Percentiles rank a stretch among this genome's conserved stretches.
These are phyloP conservation scores for Nicotiana paniculata DNA, from an alignment of 257 asterid species.

Conservation along the genomic window DNA sequence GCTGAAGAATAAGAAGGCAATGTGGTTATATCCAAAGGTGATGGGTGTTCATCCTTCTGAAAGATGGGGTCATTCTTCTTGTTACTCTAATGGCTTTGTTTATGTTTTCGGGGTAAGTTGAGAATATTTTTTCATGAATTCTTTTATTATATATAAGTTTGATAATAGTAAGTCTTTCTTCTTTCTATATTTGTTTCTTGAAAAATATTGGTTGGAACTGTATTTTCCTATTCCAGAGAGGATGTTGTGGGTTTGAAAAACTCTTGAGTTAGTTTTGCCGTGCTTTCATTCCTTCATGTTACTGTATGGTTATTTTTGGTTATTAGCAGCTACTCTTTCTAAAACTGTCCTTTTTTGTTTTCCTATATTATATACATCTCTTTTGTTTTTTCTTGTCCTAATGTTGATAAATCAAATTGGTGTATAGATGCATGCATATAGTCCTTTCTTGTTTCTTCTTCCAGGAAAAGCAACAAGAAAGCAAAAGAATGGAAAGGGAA, in stretches of 20 bases:
- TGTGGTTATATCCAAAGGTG: conserved; percentile 72
- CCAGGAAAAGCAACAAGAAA: not conserved
- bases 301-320: conserved; percentile 6
- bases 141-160: not conserved
- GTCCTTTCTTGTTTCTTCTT: not conserved
- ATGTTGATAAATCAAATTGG: not conserved
- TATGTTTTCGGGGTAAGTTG: conserved; percentile 75
- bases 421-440: not conserved
- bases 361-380: not conserved
- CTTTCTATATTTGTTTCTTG: not conserved
- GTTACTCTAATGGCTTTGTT: conserved; percentile 61
- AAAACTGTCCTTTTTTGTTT: not conserved
- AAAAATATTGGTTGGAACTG: not conserved
- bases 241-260: not conserved
- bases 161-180: not conserved
- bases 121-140: not conserved
- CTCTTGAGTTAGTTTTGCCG: not conserved
- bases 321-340: conserved; percentile 1
- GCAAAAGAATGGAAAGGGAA: not conserved
- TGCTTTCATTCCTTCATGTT: not conserved
- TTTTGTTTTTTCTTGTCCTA: not conserved
- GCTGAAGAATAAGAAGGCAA: conserved; percentile 37
- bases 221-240: not conserved
- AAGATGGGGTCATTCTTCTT: conserved; percentile 99
- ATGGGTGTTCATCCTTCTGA: conserved; percentile 72